phyloP scores from a whole-genome alignment of 352 stramenopile species.

The Phytopythium sindhum region DNA sequence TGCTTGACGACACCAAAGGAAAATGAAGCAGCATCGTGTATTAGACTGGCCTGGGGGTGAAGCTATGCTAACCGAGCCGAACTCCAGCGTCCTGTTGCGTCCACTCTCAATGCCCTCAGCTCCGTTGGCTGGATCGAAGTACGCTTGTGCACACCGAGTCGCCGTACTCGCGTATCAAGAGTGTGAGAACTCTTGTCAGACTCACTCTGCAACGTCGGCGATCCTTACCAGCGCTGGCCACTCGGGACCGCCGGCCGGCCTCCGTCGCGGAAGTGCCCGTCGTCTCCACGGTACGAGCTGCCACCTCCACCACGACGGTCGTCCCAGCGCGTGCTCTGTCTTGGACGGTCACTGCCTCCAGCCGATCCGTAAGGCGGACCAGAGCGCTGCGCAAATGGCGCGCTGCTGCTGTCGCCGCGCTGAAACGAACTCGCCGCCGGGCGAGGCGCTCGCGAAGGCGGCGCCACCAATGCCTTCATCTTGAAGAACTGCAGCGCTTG shows the following conservation, averaged over 20 bases:
- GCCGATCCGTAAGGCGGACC: slow-evolving; percentile 27
- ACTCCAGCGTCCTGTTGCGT: no score
- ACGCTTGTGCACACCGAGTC: no score
- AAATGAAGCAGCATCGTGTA: slow-evolving; percentile 1
- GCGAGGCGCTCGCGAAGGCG: slow-evolving; percentile 32
- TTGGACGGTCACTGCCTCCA: slow-evolving; percentile 41
- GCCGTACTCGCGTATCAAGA: not conserved
- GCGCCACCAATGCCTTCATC: slow-evolving; percentile 78
- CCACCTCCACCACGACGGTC: slow-evolving; percentile 48
- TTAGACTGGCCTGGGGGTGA: not conserved
- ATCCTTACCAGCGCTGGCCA: slow-evolving; percentile 4
- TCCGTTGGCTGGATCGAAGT: no score
- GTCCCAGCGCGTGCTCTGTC: slow-evolving; percentile 66
- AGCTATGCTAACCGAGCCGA: no score
- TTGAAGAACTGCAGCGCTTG: slow-evolving; percentile 89
- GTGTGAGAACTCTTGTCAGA: not conserved
- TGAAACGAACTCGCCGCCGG: slow-evolving; percentile 34
- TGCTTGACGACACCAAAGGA: no score
- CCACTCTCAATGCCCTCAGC: no score
- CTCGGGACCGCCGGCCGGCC: not conserved
- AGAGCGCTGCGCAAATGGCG: slow-evolving; percentile 61
- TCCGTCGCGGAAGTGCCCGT: slow-evolving; percentile 1
- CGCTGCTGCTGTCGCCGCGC: slow-evolving; percentile 38
- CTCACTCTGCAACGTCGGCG: not conserved
- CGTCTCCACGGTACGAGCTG: slow-evolving; percentile 9